These are phyloP conservation scores for Linnemannia hyalina DNA, from an alignment of 192 early-diverging fungal species.

Conservation along the genomic window DNA sequence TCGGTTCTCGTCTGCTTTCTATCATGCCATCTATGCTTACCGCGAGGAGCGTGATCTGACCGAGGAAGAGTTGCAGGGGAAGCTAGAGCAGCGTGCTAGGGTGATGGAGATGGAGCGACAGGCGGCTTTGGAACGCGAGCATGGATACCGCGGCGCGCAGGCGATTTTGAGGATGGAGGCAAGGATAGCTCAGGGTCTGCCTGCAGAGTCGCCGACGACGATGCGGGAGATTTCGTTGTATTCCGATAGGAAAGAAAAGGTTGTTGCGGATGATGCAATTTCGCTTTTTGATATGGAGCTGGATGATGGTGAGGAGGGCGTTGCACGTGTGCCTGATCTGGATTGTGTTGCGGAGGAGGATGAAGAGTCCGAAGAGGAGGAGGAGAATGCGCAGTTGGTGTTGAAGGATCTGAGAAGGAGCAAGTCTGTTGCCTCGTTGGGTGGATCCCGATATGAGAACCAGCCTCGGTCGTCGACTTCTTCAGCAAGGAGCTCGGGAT, in stretches of 20 bases:
- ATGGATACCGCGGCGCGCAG: constrained; percentile 32
- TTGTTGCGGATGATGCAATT: constrained; percentile 53
- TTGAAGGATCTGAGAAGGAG: constrained; percentile 35
- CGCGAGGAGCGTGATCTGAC: constrained; percentile 50
- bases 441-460: constrained; percentile 34
- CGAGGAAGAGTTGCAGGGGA: constrained; percentile 35
- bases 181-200: constrained; percentile 44
- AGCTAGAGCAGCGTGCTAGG: constrained; percentile 23
- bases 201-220: constrained; percentile 41
- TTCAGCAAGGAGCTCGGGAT: background rate
- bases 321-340: constrained; percentile 25
- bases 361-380: constrained; percentile 30
- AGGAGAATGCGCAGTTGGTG: constrained; percentile 38
- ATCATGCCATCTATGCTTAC: constrained; percentile 53
- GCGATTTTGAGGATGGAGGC: constrained; percentile 52
- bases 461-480: constrained; percentile 8
- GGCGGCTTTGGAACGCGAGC: constrained; percentile 39
- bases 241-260: constrained; percentile 41
- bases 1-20: constrained; percentile 37
- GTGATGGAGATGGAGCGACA: constrained; percentile 36
- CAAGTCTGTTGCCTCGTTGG: constrained; percentile 38
- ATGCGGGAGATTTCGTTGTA: constrained; percentile 45
- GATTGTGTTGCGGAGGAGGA: constrained; percentile 36
- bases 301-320: constrained; percentile 26
- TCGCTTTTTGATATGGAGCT: constrained; percentile 45